Evolutionary conservation across 2,329 filamentous ascomycete species (phyloP), one percentile per base, ranked within the genome.

Genomic region (Sporothrix brunneoviolacea): DNA sequence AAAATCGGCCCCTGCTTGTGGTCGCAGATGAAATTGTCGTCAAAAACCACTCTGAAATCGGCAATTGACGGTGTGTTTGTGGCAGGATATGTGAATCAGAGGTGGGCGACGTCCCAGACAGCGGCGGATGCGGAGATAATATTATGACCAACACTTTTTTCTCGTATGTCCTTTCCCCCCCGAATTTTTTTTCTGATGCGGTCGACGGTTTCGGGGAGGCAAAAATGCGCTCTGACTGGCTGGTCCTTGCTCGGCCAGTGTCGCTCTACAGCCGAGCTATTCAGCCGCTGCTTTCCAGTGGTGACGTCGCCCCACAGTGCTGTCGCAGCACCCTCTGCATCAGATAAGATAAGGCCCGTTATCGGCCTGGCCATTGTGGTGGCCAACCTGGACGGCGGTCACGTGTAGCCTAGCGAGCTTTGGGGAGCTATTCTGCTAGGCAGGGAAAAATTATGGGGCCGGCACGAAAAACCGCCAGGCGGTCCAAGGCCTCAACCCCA

Each of bases 301-400:
- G 40, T 50, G 48, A 44, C 48, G 48, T 50, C 48, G 39, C 38
- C 47, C 47, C 47, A 49, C 30, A 49, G 46, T n/a, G 22, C 43
- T 18, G n/a, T n/a, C n/a, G n/a, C n/a, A n/a, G n/a, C n/a, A n/a
- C n/a, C n/a, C n/a, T n/a, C n/a, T n/a, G 8, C 44, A 48, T 52
- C 45, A 44, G 40, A 48, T 45, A 48, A 48, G 45, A 49, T 41
- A 40, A 38, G 18, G 39, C 28, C 45, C 45, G 50, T 27, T 44
- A 48, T 52, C 50, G 50, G 45, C 38, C 19, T 4, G 8, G 30
- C 32, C n/a, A n/a, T n/a, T n/a, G n/a, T n/a, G n/a, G n/a, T n/a
- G n/a, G n/a, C n/a, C n/a, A n/a, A n/a, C n/a, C n/a, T n/a, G n/a
- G 45, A 40, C 30, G 39, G 42, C 10, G 22, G 50, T 52, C 50